phyloP scores from a whole-genome alignment of 2,329 filamentous ascomycete genomes.

The Fusarium sacchari region DNA sequence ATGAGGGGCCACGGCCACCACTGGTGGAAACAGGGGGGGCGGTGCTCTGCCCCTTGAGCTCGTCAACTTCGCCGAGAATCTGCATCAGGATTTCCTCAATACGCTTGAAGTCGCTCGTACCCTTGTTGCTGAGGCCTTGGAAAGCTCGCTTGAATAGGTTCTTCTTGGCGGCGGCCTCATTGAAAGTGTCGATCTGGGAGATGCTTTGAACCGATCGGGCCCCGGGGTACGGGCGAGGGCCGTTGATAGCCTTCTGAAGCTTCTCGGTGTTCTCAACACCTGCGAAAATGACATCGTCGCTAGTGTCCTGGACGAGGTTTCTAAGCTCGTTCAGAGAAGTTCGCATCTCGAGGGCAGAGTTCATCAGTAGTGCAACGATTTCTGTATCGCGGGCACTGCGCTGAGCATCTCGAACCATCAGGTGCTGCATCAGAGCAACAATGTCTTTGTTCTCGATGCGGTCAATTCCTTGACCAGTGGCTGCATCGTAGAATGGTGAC shows the following conservation, averaged over 20 bases:
- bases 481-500: constrained; percentile 89
- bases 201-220: constrained; percentile 68
- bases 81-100: constrained; percentile 95
- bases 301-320: constrained; percentile 85
- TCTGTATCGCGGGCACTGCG: constrained; percentile 96
- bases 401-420: constrained; percentile 96
- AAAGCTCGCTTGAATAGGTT: constrained; percentile 96
- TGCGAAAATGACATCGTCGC: constrained; percentile 85
- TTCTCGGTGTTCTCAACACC: constrained; percentile 89
- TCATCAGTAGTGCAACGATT: constrained; percentile 92
- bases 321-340: constrained; percentile 97
- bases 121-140: constrained; percentile 88
- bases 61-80: constrained; percentile 90
- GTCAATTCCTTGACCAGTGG: constrained; percentile 88
- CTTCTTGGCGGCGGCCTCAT: constrained; percentile 77
- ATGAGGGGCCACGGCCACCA: constrained; percentile 69
- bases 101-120: constrained; percentile 84
- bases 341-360: constrained; percentile 95
- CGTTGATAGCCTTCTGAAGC: constrained; percentile 83
- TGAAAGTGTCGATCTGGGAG: constrained; percentile 64
- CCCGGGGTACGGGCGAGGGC: constrained; percentile 83
- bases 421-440: constrained; percentile 96
- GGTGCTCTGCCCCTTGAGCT: constrained; percentile 72
- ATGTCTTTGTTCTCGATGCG: constrained; percentile 96
- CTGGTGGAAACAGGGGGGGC: constrained; percentile 50